phyloP scores from a whole-genome alignment of 768 basidiomycete genomes.

The Rhizopogon vesiculosus region DNA sequence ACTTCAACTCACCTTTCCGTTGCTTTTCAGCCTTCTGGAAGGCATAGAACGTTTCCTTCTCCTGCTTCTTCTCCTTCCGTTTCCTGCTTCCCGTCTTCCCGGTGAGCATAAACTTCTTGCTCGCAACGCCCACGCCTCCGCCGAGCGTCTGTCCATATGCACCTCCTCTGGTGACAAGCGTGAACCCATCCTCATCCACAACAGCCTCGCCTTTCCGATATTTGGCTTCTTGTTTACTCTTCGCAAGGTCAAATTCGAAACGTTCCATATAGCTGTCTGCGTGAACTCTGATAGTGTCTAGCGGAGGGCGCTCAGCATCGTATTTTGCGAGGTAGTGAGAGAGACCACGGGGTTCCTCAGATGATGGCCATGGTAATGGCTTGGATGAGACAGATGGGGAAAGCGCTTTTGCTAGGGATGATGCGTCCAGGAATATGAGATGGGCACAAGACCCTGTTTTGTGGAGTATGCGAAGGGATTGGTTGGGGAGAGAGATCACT shows the following conservation, averaged over 20 bases:
- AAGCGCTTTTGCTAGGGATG: conserved; percentile 68
- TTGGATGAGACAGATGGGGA: conserved; percentile 37
- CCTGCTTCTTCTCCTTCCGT: conserved; percentile 50
- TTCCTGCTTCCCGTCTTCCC: conserved; percentile 33
- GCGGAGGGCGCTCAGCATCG: conserved; percentile 64
- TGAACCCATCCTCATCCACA: conserved; percentile 94
- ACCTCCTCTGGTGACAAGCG: conserved; percentile 88
- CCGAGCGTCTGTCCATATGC: conserved; percentile 86
- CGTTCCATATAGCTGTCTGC: conserved; percentile 74
- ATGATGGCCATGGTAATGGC: conserved; percentile 60
- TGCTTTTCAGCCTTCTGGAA: conserved; percentile 92
- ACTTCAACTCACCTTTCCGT: conserved; percentile 54
- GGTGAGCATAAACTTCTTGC: conserved; percentile 47
- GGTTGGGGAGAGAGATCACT: conserved; percentile 56
- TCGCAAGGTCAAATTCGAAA: conserved; percentile 62
- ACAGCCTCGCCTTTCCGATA: conserved; percentile 83
- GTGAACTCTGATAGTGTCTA: conserved; percentile 69
- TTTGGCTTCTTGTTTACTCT: conserved; percentile 54
- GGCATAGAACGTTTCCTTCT: conserved; percentile 78
- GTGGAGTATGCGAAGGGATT: conserved; percentile 49
- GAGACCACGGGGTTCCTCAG: conserved; percentile 62
- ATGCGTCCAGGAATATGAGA: conserved; percentile 63
- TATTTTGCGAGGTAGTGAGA: conserved; percentile 67
- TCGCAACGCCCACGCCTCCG: conserved; percentile 65
- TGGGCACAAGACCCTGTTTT: conserved; percentile 68